These are phyloP conservation scores for Panus rudis DNA, from an alignment of 768 basidiomycete genomes.

Conservation along the genomic window DNA sequence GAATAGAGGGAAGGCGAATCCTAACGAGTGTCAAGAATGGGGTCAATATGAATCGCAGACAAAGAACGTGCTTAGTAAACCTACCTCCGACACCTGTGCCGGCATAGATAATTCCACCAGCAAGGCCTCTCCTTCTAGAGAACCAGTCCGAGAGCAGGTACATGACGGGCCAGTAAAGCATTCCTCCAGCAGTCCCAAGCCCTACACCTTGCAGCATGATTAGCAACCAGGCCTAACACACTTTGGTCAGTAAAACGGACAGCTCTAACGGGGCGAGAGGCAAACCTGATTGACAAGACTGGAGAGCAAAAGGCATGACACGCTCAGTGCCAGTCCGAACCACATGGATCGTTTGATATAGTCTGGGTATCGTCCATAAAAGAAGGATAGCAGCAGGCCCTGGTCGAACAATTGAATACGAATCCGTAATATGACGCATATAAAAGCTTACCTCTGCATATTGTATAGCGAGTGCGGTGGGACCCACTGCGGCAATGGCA, in stretches of 20 bases:
- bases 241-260: neutral
- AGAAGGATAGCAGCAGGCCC: slow-evolving; percentile 4
- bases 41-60: neutral
- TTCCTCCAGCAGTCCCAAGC: slow-evolving; percentile 12
- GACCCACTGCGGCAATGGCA: slow-evolving; percentile 14
- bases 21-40: neutral
- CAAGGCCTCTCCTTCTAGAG: slow-evolving; percentile 13
- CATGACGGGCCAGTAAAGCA: slow-evolving; percentile 11
- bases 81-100: slow-evolving; percentile 14
- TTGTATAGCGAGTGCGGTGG: slow-evolving; percentile 11
- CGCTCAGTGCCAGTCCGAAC: slow-evolving; percentile 7
- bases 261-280: neutral
- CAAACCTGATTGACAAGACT: slow-evolving; percentile 15
- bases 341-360: slow-evolving; percentile 8
- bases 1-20: slow-evolving; percentile 14
- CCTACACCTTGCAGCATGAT: slow-evolving; percentile 15
- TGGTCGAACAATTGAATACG: neutral
- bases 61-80: too few species aligned
- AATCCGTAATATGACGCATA: neutral
- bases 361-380: slow-evolving; percentile 12
- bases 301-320: slow-evolving; percentile 7
- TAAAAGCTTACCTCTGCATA: slow-evolving; percentile 12
- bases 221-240: slow-evolving; percentile 13
- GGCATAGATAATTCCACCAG: slow-evolving; percentile 14
- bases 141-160: slow-evolving; percentile 15